A percentile compares a stretch with the other conserved stretches of the same genome.
These are phyloP conservation scores for Aspergillus avenaceus DNA, from an alignment of 495 filamentous ascomycete species.

Conservation along the genomic window DNA sequence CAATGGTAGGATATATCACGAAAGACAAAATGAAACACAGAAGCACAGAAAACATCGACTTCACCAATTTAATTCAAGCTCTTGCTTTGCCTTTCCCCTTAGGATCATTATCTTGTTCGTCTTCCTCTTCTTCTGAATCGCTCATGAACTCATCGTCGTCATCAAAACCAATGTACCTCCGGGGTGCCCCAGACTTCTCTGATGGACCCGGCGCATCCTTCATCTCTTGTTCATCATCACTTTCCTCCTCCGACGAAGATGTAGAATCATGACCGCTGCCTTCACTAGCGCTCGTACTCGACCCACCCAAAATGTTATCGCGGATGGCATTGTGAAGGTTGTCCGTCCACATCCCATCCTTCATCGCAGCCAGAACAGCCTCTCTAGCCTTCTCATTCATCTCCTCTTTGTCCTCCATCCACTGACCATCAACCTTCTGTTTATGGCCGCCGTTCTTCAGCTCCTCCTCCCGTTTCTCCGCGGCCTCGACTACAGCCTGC, in stretches of 20 bases:
- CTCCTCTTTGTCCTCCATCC: conserved; percentile 91
- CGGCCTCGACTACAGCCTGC: conserved; percentile 77
- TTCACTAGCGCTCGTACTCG: conserved; percentile 51
- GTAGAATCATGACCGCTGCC: conserved; percentile 31
- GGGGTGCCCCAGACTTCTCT: conserved; percentile 26
- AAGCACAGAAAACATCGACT: conserved; percentile 8
- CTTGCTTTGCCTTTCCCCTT: conserved; percentile 39
- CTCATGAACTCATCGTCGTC: conserved; percentile 91
- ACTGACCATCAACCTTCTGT: conserved; percentile 77
- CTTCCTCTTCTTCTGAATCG: conserved; percentile 59
- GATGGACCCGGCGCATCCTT: conserved; percentile 23
- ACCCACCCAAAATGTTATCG: conserved; percentile 37
- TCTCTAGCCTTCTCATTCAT: conserved; percentile 76
- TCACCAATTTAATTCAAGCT: conserved; percentile 22
- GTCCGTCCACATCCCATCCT: conserved; percentile 52
- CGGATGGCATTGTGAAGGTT: conserved; percentile 40
- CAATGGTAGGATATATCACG: not conserved
- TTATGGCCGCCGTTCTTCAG: conserved; percentile 62
- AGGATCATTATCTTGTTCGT: conserved; percentile 15
- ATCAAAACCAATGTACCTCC: conserved; percentile 78
- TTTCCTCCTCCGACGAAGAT: conserved; percentile 45
- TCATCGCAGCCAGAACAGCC: conserved; percentile 75
- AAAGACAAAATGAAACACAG: conserved; percentile 10
- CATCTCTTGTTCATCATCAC: conserved; percentile 44
- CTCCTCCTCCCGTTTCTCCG: conserved; percentile 78